Percentiles rank a stretch among this genome's conserved stretches.
Evolutionary conservation across 139 green algal genomes (phyloP).

Genomic region (Yamagishiella unicocca): DNA sequence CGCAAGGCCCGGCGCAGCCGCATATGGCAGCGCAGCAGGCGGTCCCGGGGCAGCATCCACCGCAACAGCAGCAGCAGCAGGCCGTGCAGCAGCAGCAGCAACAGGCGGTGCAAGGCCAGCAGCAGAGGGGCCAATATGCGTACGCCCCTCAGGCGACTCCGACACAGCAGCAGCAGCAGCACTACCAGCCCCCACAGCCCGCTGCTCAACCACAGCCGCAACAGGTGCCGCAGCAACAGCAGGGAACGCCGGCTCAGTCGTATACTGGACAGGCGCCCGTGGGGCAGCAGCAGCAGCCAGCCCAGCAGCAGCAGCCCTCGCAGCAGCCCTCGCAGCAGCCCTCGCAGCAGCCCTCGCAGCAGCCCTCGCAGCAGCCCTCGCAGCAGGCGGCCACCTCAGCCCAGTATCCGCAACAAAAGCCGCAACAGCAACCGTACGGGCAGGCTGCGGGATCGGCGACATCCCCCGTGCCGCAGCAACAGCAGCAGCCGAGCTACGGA

Average conservation of each 20-base stretch:
- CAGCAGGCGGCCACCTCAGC: neutral
- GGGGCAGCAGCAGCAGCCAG: neutral
- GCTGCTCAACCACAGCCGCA: neutral
- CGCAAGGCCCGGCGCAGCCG: too few relatives aligned
- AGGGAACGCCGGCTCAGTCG: neutral
- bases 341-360: neutral
- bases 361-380: neutral
- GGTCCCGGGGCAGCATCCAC: neutral
- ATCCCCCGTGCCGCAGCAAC: neutral
- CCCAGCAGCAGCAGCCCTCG: neutral
- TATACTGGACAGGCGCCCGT: neutral
- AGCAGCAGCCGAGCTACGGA: neutral
- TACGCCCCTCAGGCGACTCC: too few relatives aligned
- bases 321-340: neutral
- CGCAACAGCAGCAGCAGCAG: neutral
- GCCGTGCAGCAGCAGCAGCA: neutral
- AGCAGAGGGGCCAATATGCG: too few relatives aligned
- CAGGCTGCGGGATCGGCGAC: neutral
- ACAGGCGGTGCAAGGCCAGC: neutral
- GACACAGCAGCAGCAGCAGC: conserved; percentile 10
- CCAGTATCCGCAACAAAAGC: neutral
- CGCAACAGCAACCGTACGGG: neutral
- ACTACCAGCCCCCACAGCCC: too few relatives aligned
- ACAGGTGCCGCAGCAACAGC: neutral
- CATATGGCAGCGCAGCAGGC: too few relatives aligned